Conservation (phyloP, 2,329 filamentous ascomycete genomes). For the Hypoxylon sp. region DNA sequence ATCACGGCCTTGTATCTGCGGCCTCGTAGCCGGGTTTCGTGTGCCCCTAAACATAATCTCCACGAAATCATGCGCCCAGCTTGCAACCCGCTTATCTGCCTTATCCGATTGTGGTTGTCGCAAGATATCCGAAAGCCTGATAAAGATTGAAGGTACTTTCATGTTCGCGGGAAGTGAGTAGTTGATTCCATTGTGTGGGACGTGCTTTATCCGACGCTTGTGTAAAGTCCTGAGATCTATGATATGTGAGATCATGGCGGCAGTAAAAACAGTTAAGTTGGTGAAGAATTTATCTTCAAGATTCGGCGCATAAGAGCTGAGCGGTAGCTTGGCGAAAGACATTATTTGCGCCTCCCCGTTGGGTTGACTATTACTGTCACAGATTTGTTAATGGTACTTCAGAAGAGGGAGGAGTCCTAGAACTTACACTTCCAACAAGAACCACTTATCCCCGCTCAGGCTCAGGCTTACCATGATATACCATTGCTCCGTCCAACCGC, state of each 20-base stretch:
- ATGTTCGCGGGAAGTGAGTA: slow-evolving; percentile 59
- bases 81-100: slow-evolving; percentile 43
- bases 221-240: slow-evolving; percentile 64
- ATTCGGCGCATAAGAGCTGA: slow-evolving; percentile 60
- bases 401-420: slow-evolving; percentile 6
- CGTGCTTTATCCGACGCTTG: slow-evolving; percentile 59
- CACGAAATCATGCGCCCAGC: slow-evolving; percentile 72
- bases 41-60: slow-evolving; percentile 69
- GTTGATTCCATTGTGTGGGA: slow-evolving; percentile 53
- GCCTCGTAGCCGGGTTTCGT: slow-evolving; percentile 45
- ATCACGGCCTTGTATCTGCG: slow-evolving; percentile 12
- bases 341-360: slow-evolving; percentile 43
- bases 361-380: slow-evolving; percentile 38
- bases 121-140: slow-evolving; percentile 63
- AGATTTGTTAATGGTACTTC: slow-evolving; percentile 28
- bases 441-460: slow-evolving; percentile 82
- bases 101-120: slow-evolving; percentile 41
- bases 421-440: slow-evolving; percentile 75
- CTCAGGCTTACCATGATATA: slow-evolving; percentile 78
- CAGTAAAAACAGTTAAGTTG: slow-evolving; percentile 64
- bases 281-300: slow-evolving; percentile 66
- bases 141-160: slow-evolving; percentile 62
- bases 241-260: slow-evolving; percentile 65
- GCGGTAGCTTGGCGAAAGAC: slow-evolving; percentile 58
- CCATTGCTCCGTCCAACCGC: slow-evolving; percentile 80